Evolutionary conservation across 1,284 basidiomycete genomes (phyloP).

Genomic region (Chondrostereum purpureum): DNA sequence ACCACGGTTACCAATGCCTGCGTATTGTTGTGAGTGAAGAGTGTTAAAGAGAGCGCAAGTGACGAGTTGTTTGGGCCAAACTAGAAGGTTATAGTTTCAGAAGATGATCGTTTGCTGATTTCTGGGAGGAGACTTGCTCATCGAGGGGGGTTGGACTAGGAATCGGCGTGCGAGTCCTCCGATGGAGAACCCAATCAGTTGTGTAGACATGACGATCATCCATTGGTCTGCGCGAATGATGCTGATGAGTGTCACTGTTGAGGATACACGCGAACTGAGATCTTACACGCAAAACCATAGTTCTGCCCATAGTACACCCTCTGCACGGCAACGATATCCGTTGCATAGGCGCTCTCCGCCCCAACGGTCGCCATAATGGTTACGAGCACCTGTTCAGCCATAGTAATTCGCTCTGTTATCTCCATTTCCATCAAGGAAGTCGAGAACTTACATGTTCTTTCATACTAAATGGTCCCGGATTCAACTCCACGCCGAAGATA

Average conservation of each 20-base stretch:
- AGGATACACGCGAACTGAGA: slow-evolving; percentile 20
- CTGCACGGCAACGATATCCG: slow-evolving; percentile 61
- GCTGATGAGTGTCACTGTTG: neutral
- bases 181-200: slow-evolving; percentile 71
- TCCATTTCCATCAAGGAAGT: too few species aligned
- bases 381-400: slow-evolving; percentile 33
- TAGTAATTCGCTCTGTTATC: slow-evolving; percentile 17
- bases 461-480: slow-evolving; percentile 68
- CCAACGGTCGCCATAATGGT: slow-evolving; percentile 21
- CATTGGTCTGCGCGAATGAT: slow-evolving; percentile 33
- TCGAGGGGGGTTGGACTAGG: slow-evolving; percentile 71
- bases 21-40: slow-evolving; percentile 48
- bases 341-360: slow-evolving; percentile 40
- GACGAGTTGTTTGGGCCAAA: slow-evolving; percentile 76
- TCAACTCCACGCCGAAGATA: slow-evolving; percentile 51
- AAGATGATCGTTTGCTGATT: neutral
- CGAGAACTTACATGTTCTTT: slow-evolving; percentile 57
- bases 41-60: slow-evolving; percentile 70
- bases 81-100: neutral
- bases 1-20: slow-evolving; percentile 57
- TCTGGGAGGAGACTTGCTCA: slow-evolving; percentile 31
- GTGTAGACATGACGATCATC: slow-evolving; percentile 65
- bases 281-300: slow-evolving; percentile 39
- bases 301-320: slow-evolving; percentile 46
- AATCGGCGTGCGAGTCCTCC: slow-evolving; percentile 62